phyloP scores from a whole-genome alignment of 2,329 filamentous ascomycete genomes.

The Phialophora tarda region DNA sequence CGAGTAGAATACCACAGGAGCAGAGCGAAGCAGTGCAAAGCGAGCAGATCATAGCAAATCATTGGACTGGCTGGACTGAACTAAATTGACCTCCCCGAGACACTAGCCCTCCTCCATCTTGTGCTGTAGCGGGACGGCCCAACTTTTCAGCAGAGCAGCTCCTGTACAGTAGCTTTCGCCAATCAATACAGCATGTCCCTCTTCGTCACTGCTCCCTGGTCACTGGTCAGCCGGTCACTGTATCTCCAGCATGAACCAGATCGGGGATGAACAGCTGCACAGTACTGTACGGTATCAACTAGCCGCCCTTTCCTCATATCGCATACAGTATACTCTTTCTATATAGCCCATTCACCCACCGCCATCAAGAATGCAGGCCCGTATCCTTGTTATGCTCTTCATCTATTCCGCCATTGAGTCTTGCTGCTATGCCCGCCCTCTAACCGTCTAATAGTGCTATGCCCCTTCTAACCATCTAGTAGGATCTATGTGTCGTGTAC shows the following conservation, averaged over 20 bases:
- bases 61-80: not conserved
- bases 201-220: too few species aligned
- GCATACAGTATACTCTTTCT: not conserved
- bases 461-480: not conserved
- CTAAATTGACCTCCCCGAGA: too few species aligned
- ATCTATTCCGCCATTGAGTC: not conserved
- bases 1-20: not conserved
- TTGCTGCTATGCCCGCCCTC: not conserved
- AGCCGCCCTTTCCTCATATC: not conserved
- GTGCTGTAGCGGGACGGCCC: too few species aligned
- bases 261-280: too few species aligned
- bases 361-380: not conserved
- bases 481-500: not conserved
- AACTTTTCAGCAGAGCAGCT: too few species aligned
- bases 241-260: too few species aligned
- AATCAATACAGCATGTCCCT: too few species aligned
- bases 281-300: not conserved
- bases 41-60: too few species aligned
- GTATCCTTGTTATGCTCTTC: not conserved
- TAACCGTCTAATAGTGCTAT: not conserved
- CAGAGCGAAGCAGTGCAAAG: not conserved
- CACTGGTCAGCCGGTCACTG: too few species aligned
- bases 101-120: too few species aligned
- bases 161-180: too few species aligned
- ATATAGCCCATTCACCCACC: not conserved